Percentiles rank a stretch among this genome's conserved stretches.
These are phyloP conservation scores for Aspergillus baeticus DNA, from an alignment of 495 filamentous ascomycete genomes.

Conservation along the genomic window DNA sequence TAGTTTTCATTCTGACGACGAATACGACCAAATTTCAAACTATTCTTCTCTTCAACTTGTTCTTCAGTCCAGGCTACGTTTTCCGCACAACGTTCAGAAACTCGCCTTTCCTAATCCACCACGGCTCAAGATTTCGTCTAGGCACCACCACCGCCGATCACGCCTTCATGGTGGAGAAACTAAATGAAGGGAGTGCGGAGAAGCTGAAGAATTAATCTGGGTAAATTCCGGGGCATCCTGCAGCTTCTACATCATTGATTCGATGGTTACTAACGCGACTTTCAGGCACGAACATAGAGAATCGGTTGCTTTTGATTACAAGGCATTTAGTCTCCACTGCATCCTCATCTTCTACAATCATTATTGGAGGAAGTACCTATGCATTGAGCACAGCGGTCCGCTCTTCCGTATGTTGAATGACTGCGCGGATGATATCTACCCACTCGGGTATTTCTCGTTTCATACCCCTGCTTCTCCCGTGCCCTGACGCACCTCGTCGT, in stretches of 20 bases:
- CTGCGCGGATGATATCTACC: background rate
- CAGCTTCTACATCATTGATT: background rate
- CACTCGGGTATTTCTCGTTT: background rate
- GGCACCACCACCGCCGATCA: background rate
- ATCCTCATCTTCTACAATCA: no score
- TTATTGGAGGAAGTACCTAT: no score
- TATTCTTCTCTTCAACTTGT: no score
- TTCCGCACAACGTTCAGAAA: background rate
- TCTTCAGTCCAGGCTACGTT: no score
- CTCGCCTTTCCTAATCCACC: conserved; percentile 10
- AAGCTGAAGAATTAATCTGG: background rate
- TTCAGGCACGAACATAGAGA: background rate
- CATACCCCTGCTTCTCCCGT: background rate
- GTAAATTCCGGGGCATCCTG: background rate
- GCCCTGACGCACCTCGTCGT: no score
- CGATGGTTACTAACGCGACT: background rate
- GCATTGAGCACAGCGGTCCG: background rate
- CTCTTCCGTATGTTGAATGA: background rate
- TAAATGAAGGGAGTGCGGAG: background rate
- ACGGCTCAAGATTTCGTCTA: background rate
- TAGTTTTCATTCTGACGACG: conserved; percentile 7
- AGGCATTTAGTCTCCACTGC: no score
- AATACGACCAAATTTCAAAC: no score
- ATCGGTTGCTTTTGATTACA: no score
- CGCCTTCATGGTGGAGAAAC: background rate